Evolutionary conservation across 495 filamentous ascomycete genomes (phyloP).

Genomic region (Penicillium lagena): DNA sequence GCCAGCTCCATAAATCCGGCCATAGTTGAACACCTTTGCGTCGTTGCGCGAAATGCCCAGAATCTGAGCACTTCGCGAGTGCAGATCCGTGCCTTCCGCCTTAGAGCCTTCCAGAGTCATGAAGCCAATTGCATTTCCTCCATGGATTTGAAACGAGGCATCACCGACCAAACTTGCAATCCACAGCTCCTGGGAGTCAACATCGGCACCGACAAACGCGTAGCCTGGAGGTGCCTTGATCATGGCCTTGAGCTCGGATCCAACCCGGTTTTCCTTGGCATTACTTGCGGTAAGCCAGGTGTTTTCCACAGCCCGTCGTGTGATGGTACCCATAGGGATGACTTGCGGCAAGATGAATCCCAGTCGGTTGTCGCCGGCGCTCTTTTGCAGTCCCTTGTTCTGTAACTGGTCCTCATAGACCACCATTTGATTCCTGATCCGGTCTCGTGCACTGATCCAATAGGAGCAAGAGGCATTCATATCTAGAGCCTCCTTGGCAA

Average conservation of each 20-base stretch:
- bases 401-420: conserved; percentile 67
- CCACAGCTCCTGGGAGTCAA: conserved; percentile 99
- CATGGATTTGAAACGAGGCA: conserved; percentile 86
- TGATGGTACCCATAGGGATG: conserved; percentile 98
- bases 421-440: conserved; percentile 89
- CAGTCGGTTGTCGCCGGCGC: conserved; percentile 24
- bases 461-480: conserved; percentile 99
- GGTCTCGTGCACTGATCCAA: conserved; percentile 92
- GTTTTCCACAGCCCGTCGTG: conserved; percentile 92
- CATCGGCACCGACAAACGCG: conserved; percentile 92
- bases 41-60: conserved; percentile 89
- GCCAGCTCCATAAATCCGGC: conserved; percentile 94
- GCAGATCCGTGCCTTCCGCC: conserved; percentile 85
- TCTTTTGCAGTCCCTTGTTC: conserved; percentile 7
- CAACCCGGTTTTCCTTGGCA: conserved; percentile 89
- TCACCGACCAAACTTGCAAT: conserved; percentile 95
- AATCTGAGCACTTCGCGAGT: conserved; percentile 88
- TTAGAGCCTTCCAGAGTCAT: conserved; percentile 98
- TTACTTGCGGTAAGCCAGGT: conserved; percentile 98
- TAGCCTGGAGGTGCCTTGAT: conserved; percentile 87
- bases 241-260: conserved; percentile 96
- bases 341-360: conserved; percentile 97
- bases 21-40: conserved; percentile 98
- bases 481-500: conserved; percentile 89
- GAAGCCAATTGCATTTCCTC: conserved; percentile 94